Evolutionary conservation across 1,284 basidiomycete genomes (phyloP), one percentile per base, ranked within the genome.

Genomic region (Sporisorium iseilematis-ciliati): DNA sequence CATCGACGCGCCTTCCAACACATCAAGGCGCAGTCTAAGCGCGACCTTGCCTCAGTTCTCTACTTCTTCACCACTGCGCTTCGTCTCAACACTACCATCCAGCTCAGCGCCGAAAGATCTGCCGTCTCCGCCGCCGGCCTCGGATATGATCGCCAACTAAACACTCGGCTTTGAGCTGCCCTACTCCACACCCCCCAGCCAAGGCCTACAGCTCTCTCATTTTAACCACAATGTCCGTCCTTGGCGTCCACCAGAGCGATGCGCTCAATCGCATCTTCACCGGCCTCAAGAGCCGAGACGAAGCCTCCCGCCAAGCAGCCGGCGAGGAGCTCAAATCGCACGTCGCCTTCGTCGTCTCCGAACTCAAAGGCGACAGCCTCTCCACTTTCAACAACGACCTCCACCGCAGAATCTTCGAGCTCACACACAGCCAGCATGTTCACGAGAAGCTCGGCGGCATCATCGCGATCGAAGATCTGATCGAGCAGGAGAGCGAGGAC

Each of bases 381-480:
- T 75, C 77, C 21, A 64, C 77, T 1, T 83, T 84, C 74, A 81
- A 77, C 66, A 86, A 85, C 65, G 87, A 88, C 62, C 83, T 95
- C 71, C 93, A 91, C 83, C 89, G 91, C 73, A 87, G 90, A 42
- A 88, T 95, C 62, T 93, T 93, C 77, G 92, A 93, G 76, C 88
- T 94, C 56, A 91, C 92, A 54, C 93, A 95, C 84, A 92, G 91
- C 79, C 90, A 90, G 78, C 90, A 90, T 81, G 89, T 87, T 56
- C 87, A 88, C 21, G 92, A 93, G 82, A 92, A 92, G 77, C 89
- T 93, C 69, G 93, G 93, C 35, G 93, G 93, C 41, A 88, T 95
- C 57, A 84, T 91, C 72, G 93, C 93, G 40, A 94, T 95, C 83
- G 91, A 83, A 40, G 70, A 61, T 60, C 60, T 79, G 50, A 58